Evolutionary conservation across 768 basidiomycete genomes (phyloP), one percentile per base, ranked within the genome.

Genomic region (Tubosaeta sp.): DNA sequence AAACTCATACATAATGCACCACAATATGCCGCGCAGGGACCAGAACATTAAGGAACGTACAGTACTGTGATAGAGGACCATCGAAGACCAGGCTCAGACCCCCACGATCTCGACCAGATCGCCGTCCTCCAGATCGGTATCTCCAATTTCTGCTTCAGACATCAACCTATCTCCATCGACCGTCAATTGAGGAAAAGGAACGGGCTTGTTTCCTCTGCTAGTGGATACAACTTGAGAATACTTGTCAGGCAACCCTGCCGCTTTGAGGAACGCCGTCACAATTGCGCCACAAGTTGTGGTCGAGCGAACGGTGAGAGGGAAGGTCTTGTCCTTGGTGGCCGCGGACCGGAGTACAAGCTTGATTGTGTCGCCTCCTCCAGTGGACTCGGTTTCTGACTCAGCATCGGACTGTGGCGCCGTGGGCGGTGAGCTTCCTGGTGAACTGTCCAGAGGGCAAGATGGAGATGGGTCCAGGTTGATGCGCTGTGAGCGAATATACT

Each of bases 241-340:
- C 36, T 80, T 73, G 42, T 78, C 76, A 27, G 76, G 73, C 48
- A 90, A 61, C 1, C 79, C 83, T 5, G 82, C 80, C 59, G 79
- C 81, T 65, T 80, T 87, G 60, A 92, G 70, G 66, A 86, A 92
- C 0, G 84, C 86, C 58, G 78, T 79, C 45, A 91, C 78, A 48
- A 92, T 86, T 0, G 84, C 80, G 13, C 82, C 83, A 49, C 88
- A 90, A 48, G 79, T 89, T 18, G 89, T 88, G 18, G 84, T 85
- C 7, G 80, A 77, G 7, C 87, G 83, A 6, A 90, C 89, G 3
- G 76, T 84, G 29, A 92, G 72, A 1, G 76, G 74, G 42, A 90
- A 75, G 34, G 80, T 76, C 50, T 78, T 82, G 16, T 70, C 66
- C 30, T 69, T 71, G 11, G 73, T 76, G 18, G 67, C 52, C 10